These are phyloP conservation scores for Phanerochaete carnosa DNA, from an alignment of 768 basidiomycete genomes.

Conservation along the genomic window DNA sequence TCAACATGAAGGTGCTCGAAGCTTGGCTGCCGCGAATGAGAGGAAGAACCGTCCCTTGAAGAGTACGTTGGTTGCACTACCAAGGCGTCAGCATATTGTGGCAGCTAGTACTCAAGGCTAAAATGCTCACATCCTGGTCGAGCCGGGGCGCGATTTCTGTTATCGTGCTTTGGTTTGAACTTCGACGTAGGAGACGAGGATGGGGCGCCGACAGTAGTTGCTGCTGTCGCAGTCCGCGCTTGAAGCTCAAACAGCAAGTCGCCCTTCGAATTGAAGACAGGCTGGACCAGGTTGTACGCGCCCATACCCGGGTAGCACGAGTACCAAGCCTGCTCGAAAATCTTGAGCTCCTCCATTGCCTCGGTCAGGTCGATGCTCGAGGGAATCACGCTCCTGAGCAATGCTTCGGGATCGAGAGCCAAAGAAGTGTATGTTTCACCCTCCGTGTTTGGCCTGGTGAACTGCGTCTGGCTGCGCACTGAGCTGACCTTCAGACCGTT, in stretches of 20 bases:
- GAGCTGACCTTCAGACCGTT: slow-evolving; percentile 21
- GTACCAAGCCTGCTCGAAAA: slow-evolving; percentile 28
- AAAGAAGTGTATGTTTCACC: slow-evolving; percentile 4
- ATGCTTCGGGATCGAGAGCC: slow-evolving; percentile 16
- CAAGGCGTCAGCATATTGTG: neutral
- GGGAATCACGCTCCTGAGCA: slow-evolving; percentile 19
- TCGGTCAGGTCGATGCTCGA: slow-evolving; percentile 21
- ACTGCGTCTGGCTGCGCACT: slow-evolving; percentile 2
- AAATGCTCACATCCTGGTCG: neutral
- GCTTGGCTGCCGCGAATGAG: neutral
- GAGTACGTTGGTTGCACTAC: neutral
- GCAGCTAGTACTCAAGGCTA: neutral
- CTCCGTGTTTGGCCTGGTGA: neutral
- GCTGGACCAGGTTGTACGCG: slow-evolving; percentile 25
- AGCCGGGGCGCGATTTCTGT: neutral
- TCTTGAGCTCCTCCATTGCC: slow-evolving; percentile 20
- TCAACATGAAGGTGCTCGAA: neutral
- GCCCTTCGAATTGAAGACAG: slow-evolving; percentile 27
- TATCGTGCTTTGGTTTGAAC: neutral
- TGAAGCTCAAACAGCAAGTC: slow-evolving; percentile 30
- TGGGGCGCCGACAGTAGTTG: neutral
- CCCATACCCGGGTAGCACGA: slow-evolving; percentile 20
- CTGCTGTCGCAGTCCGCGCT: slow-evolving; percentile 1
- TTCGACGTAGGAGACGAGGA: neutral
- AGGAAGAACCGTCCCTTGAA: neutral